Conservation (phyloP, 257 asterid genomes). For the Penstemon eatonii region DNA sequence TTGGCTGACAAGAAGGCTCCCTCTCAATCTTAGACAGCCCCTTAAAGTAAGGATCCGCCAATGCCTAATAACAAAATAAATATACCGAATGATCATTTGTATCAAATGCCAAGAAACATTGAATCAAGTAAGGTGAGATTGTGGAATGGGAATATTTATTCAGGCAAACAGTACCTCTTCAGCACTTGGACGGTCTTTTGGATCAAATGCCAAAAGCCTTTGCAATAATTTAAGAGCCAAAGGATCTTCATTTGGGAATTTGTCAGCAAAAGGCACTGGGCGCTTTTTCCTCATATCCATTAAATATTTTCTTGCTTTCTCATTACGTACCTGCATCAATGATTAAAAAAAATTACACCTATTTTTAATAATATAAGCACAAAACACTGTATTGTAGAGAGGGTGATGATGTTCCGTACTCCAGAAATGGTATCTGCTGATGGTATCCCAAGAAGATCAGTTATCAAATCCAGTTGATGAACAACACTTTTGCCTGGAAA, state of each 20-base stretch:
- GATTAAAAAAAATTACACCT: slow-evolving; percentile 17
- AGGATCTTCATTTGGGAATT: slow-evolving; percentile 69
- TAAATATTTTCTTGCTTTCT: slow-evolving; percentile 91
- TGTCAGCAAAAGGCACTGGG: slow-evolving; percentile 57
- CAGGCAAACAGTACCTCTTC: slow-evolving; percentile 55
- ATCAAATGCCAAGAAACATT: slow-evolving; percentile 6
- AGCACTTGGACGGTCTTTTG: slow-evolving; percentile 90
- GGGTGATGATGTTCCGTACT: slow-evolving; percentile 37
- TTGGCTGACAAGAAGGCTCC: slow-evolving; percentile 85
- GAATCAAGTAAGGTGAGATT: slow-evolving; percentile 4
- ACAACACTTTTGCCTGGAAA: slow-evolving; percentile 94
- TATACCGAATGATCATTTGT: slow-evolving; percentile 7
- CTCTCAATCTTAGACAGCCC: slow-evolving; percentile 84
- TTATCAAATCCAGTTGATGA: slow-evolving; percentile 87
- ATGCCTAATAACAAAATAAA: slow-evolving; percentile 52
- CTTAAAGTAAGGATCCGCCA: slow-evolving; percentile 90
- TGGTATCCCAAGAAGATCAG: slow-evolving; percentile 90
- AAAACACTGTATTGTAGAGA: not conserved
- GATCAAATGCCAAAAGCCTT: slow-evolving; percentile 85
- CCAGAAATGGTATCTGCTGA: slow-evolving; percentile 74
- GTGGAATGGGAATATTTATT: not conserved
- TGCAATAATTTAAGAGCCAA: slow-evolving; percentile 66
- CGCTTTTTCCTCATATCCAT: slow-evolving; percentile 70
- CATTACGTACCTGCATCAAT: slow-evolving; percentile 77
- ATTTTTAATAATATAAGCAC: slow-evolving; percentile 19